These are phyloP conservation scores for Rhizopogon vesiculosus DNA, from an alignment of 768 basidiomycete species.

Conservation along the genomic window DNA sequence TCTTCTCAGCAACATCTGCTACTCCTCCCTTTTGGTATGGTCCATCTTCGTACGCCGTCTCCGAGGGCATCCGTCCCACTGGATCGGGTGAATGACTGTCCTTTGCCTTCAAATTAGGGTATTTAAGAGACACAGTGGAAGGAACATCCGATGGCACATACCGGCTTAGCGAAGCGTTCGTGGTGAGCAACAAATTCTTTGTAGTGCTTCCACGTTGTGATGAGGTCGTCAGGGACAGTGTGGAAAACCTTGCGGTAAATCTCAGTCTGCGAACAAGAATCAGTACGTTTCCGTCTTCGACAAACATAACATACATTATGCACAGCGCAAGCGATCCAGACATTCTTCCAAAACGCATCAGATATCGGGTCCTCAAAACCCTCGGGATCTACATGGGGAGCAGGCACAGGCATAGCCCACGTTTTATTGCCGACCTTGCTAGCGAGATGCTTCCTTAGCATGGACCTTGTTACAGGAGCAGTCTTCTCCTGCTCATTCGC, in stretches of 20 bases:
- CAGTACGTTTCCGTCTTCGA: background rate
- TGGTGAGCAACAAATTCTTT: slow-evolving; percentile 79
- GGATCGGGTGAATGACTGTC: slow-evolving; percentile 38
- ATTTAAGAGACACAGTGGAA: background rate
- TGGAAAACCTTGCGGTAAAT: slow-evolving; percentile 96
- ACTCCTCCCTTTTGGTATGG: slow-evolving; percentile 6
- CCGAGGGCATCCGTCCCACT: slow-evolving; percentile 54
- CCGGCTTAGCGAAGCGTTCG: slow-evolving; percentile 68
- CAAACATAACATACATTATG: slow-evolving; percentile 66
- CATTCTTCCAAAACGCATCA: slow-evolving; percentile 84
- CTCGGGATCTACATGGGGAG: slow-evolving; percentile 70
- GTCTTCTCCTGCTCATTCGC: slow-evolving; percentile 44
- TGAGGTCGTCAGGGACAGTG: slow-evolving; percentile 85
- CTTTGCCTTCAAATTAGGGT: slow-evolving; percentile 33
- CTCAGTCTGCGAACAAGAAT: slow-evolving; percentile 62
- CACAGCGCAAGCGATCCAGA: slow-evolving; percentile 83
- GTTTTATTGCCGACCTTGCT: slow-evolving; percentile 48
- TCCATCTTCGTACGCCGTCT: slow-evolving; percentile 40
- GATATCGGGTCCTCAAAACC: slow-evolving; percentile 87
- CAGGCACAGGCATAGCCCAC: slow-evolving; percentile 60
- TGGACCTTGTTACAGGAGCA: slow-evolving; percentile 44
- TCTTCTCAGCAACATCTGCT: slow-evolving; percentile 3
- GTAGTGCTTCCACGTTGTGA: slow-evolving; percentile 95
- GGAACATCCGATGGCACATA: slow-evolving; percentile 27
- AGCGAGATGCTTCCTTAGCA: slow-evolving; percentile 47